Conservation (phyloP, 768 basidiomycete genomes). For the Trametopsis cervina region DNA sequence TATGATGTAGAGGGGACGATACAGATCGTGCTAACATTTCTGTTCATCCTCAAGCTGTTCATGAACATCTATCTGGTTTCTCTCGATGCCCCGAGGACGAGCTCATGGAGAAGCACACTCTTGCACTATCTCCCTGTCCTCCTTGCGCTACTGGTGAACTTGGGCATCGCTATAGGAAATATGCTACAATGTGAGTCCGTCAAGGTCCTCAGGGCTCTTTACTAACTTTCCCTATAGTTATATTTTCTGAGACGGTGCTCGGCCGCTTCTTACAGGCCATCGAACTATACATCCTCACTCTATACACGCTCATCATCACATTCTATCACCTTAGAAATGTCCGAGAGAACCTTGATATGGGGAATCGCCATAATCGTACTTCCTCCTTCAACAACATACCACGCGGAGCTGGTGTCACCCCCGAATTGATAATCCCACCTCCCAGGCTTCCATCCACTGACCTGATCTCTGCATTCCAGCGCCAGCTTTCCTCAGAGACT, state of each 20-base stretch:
- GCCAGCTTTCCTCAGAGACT: neutral
- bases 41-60: slow-evolving; percentile 58
- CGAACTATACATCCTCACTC: slow-evolving; percentile 54
- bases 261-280: slow-evolving; percentile 63
- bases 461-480: neutral
- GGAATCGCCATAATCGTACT: slow-evolving; percentile 8
- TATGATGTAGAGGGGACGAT: slow-evolving; percentile 54
- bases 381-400: slow-evolving; percentile 22
- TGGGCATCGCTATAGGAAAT: slow-evolving; percentile 49
- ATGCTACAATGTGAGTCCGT: slow-evolving; percentile 48
- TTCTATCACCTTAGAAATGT: slow-evolving; percentile 25
- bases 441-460: slow-evolving; percentile 12
- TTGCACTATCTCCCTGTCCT: slow-evolving; percentile 43
- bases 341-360: slow-evolving; percentile 6
- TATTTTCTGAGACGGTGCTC: slow-evolving; percentile 60
- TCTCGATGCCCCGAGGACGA: slow-evolving; percentile 11
- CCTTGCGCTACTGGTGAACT: slow-evolving; percentile 42
- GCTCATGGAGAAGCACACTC: slow-evolving; percentile 37
- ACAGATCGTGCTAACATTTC: slow-evolving; percentile 48
- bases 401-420: neutral
- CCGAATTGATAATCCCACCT: slow-evolving; percentile 5
- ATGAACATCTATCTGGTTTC: slow-evolving; percentile 48
- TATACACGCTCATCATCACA: slow-evolving; percentile 48
- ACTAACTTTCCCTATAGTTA: slow-evolving; percentile 38
- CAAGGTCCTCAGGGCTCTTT: neutral